Conservation (phyloP, 2,329 filamentous ascomycete species). For the Ophiosphaerella narmari region DNA sequence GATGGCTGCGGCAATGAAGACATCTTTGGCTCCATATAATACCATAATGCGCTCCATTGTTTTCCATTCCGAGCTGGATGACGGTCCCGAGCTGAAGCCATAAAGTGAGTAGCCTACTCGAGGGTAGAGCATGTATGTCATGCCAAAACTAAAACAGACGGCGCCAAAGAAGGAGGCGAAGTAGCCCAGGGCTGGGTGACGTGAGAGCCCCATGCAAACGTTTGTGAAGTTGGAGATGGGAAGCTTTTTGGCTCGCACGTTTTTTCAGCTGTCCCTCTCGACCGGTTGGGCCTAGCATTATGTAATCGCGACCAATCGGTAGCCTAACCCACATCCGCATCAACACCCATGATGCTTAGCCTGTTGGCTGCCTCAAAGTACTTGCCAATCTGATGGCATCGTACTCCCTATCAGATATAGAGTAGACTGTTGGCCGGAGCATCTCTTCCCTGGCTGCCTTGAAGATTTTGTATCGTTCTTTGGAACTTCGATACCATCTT, state of each 20-base stretch:
- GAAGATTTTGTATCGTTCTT: slow-evolving; percentile 14
- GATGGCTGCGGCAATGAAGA: slow-evolving; percentile 55
- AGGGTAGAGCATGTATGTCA: slow-evolving; percentile 48
- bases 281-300: too few relatives aligned
- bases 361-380: too few relatives aligned
- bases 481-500: slow-evolving; percentile 11
- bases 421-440: too few relatives aligned
- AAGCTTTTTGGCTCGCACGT: neutral
- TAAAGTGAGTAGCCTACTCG: slow-evolving; percentile 45
- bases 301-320: too few relatives aligned
- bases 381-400: too few relatives aligned
- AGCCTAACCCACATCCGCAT: neutral
- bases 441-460: neutral
- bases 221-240: neutral
- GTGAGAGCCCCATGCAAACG: slow-evolving; percentile 11
- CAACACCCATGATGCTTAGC: neutral
- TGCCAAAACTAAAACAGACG: slow-evolving; percentile 45
- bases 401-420: too few relatives aligned
- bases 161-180: slow-evolving; percentile 27
- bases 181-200: slow-evolving; percentile 14
- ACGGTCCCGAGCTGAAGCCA: slow-evolving; percentile 36
- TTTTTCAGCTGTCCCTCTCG: too few relatives aligned
- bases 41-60: slow-evolving; percentile 53
- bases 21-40: slow-evolving; percentile 56
- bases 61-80: slow-evolving; percentile 36